A percentile compares a stretch with the other conserved stretches of the same genome.
Conservation (phyloP, 2,329 filamentous ascomycete genomes). For the Aureobasidium sp. region DNA sequence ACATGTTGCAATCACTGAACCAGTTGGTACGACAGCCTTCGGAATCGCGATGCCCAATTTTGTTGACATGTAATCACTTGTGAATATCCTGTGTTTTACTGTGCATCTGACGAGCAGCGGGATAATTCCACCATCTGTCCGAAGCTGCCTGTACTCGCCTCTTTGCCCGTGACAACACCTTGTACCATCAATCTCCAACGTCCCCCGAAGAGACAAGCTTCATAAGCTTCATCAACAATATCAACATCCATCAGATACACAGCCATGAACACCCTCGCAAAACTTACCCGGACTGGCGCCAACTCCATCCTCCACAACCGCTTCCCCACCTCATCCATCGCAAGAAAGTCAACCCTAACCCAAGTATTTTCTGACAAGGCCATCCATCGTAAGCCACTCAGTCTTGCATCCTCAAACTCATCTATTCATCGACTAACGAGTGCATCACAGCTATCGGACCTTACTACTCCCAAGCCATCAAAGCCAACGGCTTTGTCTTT, state of each 20-base stretch:
- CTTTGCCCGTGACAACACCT: not conserved
- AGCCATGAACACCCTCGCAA: not conserved
- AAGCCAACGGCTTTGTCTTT: conserved; percentile 11
- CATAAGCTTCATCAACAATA: not conserved
- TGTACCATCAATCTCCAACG: not conserved
- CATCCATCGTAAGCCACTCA: not conserved
- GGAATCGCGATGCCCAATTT: too few species aligned
- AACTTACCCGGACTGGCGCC: not conserved
- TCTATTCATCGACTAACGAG: not conserved
- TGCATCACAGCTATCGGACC: not conserved
- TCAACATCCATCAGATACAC: not conserved
- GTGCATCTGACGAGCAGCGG: not conserved
- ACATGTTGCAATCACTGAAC: not conserved
- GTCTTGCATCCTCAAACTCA: not conserved
- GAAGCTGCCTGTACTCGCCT: not conserved
- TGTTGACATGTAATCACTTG: too few species aligned
- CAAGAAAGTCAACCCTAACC: not conserved
- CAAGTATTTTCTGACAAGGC: conserved; percentile 1
- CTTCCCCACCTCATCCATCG: not conserved
- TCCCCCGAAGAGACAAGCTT: not conserved
- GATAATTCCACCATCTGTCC: not conserved
- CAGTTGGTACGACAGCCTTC: too few species aligned
- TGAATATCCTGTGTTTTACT: too few species aligned
- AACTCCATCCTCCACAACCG: not conserved
- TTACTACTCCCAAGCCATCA: conserved; percentile 5